Evolutionary conservation across 176 grass and related monocot species (phyloP).

Genomic region (Oryza meyeriana): DNA sequence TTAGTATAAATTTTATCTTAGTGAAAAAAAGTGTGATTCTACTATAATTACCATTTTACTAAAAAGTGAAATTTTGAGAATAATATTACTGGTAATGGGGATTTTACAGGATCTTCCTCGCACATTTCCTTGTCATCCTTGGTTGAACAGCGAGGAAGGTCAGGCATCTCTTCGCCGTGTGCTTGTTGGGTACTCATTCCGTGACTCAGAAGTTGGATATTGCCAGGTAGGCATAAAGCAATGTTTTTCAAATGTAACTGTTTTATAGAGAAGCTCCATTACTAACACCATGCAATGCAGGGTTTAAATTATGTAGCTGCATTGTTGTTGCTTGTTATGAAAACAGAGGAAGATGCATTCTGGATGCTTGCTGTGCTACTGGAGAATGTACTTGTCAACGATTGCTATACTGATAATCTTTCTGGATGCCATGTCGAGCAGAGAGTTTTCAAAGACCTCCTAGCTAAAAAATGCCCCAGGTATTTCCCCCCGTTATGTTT

Average conservation of each 20-base stretch:
- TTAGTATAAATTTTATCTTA: neutral
- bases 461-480: slow-evolving; percentile 94
- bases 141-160: slow-evolving; percentile 79
- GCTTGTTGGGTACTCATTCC: slow-evolving; percentile 91
- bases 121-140: slow-evolving; percentile 91
- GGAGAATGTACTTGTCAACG: slow-evolving; percentile 92
- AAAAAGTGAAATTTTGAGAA: neutral
- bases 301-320: slow-evolving; percentile 98
- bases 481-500: slow-evolving; percentile 12
- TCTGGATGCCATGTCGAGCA: slow-evolving; percentile 99
- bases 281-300: slow-evolving; percentile 43
- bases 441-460: slow-evolving; percentile 92
- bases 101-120: slow-evolving; percentile 83
- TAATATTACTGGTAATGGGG: neutral
- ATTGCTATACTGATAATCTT: slow-evolving; percentile 96
- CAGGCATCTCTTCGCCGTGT: slow-evolving; percentile 89
- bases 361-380: slow-evolving; percentile 95
- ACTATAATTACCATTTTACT: neutral
- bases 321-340: slow-evolving; percentile 83
- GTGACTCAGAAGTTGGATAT: slow-evolving; percentile 99
- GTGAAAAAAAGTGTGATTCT: neutral
- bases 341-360: slow-evolving; percentile 92
- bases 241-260: neutral
- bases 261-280: neutral
- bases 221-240: slow-evolving; percentile 63